Percentiles rank a stretch among this genome's conserved stretches.
Evolutionary conservation across 352 stramenopile genomes (phyloP).

Genomic region (Pythium apleroticum): DNA sequence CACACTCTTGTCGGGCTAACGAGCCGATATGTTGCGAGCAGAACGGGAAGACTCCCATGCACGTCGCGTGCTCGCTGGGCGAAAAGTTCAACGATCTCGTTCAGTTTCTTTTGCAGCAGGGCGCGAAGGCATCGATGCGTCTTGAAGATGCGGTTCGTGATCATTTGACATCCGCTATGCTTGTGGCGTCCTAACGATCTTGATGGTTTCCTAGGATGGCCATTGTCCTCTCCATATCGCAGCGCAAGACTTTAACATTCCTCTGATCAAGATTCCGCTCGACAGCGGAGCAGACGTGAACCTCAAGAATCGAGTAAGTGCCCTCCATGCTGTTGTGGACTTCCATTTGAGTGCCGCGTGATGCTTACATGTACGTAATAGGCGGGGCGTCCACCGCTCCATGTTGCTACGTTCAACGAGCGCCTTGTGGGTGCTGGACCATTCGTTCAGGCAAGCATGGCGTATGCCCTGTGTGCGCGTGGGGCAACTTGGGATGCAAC

Average conservation of each 20-base stretch:
- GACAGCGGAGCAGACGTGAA: not conserved
- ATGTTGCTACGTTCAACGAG: not conserved
- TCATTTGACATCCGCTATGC: not conserved
- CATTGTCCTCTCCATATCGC: slow-evolving; percentile 1
- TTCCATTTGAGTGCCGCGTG: not conserved
- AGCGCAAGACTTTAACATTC: not conserved
- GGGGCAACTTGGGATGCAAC: not conserved
- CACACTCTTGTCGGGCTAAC: too few species aligned
- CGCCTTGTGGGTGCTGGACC: slow-evolving; percentile 24
- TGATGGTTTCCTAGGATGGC: not conserved
- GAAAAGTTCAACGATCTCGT: slow-evolving; percentile 1
- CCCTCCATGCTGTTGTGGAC: not conserved
- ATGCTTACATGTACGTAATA: not conserved
- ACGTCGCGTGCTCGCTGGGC: not conserved
- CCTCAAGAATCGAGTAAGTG: not conserved
- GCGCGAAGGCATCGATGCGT: not conserved
- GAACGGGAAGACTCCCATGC: not conserved
- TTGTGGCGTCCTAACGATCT: not conserved
- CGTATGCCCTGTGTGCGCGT: not conserved
- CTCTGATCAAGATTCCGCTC: not conserved
- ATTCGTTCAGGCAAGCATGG: slow-evolving; percentile 17
- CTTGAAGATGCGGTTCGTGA: not conserved
- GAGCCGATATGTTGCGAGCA: not conserved
- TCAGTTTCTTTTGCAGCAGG: not conserved
- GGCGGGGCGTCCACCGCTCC: not conserved